A percentile compares a stretch with the other conserved stretches of the same genome.
Evolutionary conservation across 805 yeast species (phyloP).

Genomic region (Clavispora asparagi): DNA sequence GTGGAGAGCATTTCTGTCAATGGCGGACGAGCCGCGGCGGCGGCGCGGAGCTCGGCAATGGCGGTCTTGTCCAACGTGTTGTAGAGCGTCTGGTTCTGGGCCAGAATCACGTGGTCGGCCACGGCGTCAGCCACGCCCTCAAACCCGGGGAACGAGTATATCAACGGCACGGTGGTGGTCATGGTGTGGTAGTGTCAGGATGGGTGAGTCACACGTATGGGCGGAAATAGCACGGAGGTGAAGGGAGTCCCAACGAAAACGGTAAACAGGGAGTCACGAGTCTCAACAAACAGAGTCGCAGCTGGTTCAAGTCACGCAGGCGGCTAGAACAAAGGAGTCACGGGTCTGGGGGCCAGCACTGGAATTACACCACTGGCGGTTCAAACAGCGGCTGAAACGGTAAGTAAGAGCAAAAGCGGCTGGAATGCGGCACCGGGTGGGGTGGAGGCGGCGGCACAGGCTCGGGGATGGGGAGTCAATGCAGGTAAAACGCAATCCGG

Average conservation of each 20-base stretch:
- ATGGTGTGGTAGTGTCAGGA: constrained; percentile 27
- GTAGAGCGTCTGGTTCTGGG: constrained; percentile 71
- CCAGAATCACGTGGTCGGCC: constrained; percentile 87
- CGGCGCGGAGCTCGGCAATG: constrained; percentile 28
- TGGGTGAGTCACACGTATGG: background rate
- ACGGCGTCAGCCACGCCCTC: constrained; percentile 93
- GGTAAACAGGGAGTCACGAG: no score
- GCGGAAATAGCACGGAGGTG: no score
- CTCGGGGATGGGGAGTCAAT: background rate
- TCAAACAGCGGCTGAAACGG: no score
- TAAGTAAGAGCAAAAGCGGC: background rate
- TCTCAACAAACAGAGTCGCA: no score
- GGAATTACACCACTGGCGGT: no score
- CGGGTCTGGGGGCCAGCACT: no score
- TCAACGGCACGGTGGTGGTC: constrained; percentile 92
- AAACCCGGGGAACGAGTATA: constrained; percentile 88
- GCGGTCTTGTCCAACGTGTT: constrained; percentile 32
- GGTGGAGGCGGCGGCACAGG: background rate
- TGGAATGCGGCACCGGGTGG: background rate
- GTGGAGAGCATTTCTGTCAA: constrained; percentile 9
- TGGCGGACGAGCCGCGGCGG: constrained; percentile 13
- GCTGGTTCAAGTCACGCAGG: no score
- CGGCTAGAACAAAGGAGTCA: no score
- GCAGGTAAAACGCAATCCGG: background rate
- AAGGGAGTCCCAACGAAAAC: no score